Evolutionary conservation across 192 early-diverging fungal genomes (phyloP).

Genomic region (Chytriomyces hyalinus): DNA sequence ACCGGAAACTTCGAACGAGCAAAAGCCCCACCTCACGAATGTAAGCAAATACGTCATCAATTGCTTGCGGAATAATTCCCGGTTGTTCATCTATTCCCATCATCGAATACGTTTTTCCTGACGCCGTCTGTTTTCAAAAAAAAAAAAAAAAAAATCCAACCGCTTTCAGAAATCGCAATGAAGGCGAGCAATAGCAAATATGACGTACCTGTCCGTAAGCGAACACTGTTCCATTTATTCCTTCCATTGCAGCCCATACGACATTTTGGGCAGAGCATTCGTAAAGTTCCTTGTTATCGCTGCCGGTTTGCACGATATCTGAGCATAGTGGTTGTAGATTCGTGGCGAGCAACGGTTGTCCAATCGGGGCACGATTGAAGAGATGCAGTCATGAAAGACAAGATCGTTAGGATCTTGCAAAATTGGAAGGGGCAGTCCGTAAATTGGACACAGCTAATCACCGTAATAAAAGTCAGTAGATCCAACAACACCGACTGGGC

Average conservation of each 20-base stretch:
- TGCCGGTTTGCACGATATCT: slow-evolving; percentile 61
- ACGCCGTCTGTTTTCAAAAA: slow-evolving; percentile 39
- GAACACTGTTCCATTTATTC: slow-evolving; percentile 91
- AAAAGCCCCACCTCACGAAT: slow-evolving; percentile 51
- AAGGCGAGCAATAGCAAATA: neutral
- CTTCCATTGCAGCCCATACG: slow-evolving; percentile 77
- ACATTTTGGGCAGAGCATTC: slow-evolving; percentile 57
- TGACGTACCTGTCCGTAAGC: slow-evolving; percentile 75
- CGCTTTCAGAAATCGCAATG: neutral
- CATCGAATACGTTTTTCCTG: slow-evolving; percentile 60
- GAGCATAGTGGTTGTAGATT: neutral
- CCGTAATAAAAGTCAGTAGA: slow-evolving; percentile 32
- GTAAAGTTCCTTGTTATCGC: slow-evolving; percentile 62
- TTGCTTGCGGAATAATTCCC: slow-evolving; percentile 76
- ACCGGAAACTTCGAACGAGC: neutral
- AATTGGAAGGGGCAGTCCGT: too few relatives aligned
- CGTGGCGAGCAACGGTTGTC: too few relatives aligned
- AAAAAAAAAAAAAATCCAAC: neutral
- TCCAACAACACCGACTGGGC: slow-evolving; percentile 8
- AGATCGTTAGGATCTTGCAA: too few relatives aligned
- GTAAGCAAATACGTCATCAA: slow-evolving; percentile 78
- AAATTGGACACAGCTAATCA: neutral
- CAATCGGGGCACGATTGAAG: neutral
- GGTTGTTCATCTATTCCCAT: slow-evolving; percentile 73
- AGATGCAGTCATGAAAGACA: too few relatives aligned